Evolutionary conservation across 2,329 filamentous ascomycete species (phyloP), one percentile per base, ranked within the genome.

Genomic region (Leptodontidium sp.): DNA sequence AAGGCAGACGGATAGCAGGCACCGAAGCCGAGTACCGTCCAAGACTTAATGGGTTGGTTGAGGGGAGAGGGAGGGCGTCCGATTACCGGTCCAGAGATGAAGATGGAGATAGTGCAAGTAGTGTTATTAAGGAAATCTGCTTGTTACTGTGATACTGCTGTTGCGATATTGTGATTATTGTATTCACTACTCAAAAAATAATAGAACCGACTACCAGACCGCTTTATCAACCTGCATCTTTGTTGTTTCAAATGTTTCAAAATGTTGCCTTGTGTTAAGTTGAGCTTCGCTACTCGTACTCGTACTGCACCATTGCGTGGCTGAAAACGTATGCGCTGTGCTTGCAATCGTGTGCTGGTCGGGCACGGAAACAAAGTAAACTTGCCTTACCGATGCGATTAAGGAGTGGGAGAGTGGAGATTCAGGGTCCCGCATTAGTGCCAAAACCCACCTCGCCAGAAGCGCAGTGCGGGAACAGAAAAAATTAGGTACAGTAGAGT

Each of bases 401-500:
- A 2, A 35, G 8, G 38, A 40, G 38, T 40, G 38, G 8, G 38
- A 32, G 11, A n/a, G 52, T 55, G 52, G 52, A 55, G 52, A 55
- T 55, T 55, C 52, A 55, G 52, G 52, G 52, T 35, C 52, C 52
- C 52, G 52, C 52, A 55, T 55, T 55, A 55, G 52, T 15, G 52
- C 29, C 29, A 32, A 21, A 12, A n/a, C 45, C 45, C n/a, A 47
- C 45, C 43, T n/a, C 14, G 14, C 43, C 45, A 17, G n/a, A 21
- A 14, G 17, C 11, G 43, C 21, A 21, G 21, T 21, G 6, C 43
- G 29, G 29, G 29, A 45, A 45, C 4, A 14, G 12, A 14, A 12
- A 45, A 17, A 45, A 14, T 14, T 17, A 45, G 43, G 43, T 45
- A 45, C 43, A 45, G 32, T 21, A 35, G 9, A 21, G 6, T 35